phyloP scores from a whole-genome alignment of 768 basidiomycete genomes.

The Chalciporus piperatus region DNA sequence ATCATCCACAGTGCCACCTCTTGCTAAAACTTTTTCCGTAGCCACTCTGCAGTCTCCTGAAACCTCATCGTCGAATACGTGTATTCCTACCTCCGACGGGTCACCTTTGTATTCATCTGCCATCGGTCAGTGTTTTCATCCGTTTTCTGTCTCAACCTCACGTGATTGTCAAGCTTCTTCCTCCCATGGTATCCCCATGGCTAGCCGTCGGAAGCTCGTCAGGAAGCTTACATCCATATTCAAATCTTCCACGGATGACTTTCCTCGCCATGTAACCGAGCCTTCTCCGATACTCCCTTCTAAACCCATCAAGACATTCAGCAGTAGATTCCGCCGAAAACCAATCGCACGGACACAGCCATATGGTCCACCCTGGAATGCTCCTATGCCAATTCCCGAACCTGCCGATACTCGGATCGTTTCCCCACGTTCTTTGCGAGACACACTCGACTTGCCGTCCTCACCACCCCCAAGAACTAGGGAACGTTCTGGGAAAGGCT shows the following conservation, averaged over 20 bases:
- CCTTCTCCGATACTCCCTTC: conserved; percentile 4
- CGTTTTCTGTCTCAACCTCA: background rate
- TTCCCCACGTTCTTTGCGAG: conserved; percentile 1
- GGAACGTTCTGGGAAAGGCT: background rate
- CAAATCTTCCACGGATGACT: conserved; percentile 13
- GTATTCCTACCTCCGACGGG: background rate
- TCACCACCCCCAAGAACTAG: background rate
- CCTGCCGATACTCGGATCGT: background rate
- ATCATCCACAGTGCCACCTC: background rate
- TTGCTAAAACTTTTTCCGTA: background rate
- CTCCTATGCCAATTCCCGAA: conserved; percentile 23
- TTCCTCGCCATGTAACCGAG: conserved; percentile 8
- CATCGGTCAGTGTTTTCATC: background rate
- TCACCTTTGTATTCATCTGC: background rate
- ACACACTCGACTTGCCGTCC: background rate
- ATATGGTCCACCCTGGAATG: conserved; percentile 38
- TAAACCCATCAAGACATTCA: conserved; percentile 13
- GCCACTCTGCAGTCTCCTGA: conserved; percentile 4
- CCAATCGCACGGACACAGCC: conserved; percentile 35
- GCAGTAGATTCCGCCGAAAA: conserved; percentile 20
- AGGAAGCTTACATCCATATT: conserved; percentile 25
- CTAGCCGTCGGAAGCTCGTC: conserved; percentile 12
- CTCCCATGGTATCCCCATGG: background rate
- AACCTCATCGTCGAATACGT: background rate
- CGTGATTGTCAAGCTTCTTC: background rate